phyloP scores from a whole-genome alignment of 2,329 filamentous ascomycete species.

The Curvularia lunata region DNA sequence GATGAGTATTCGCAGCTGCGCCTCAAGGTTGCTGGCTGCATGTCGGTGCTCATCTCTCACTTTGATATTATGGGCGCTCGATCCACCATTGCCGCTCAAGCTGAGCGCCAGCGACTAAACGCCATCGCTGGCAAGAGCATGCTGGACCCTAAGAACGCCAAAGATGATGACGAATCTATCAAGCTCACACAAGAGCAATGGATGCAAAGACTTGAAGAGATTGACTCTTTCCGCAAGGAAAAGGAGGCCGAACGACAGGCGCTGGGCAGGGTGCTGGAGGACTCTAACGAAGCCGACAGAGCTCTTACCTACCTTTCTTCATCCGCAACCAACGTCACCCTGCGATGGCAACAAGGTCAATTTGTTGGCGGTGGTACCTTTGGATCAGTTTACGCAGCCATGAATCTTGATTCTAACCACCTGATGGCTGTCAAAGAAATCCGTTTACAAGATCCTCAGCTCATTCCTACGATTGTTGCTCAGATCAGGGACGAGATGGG shows the following conservation, averaged over 20 bases:
- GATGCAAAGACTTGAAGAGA: slow-evolving; percentile 71
- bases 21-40: slow-evolving; percentile 91
- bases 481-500: slow-evolving; percentile 98
- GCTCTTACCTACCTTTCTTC: slow-evolving; percentile 93
- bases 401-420: slow-evolving; percentile 95
- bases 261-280: slow-evolving; percentile 88
- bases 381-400: slow-evolving; percentile 94
- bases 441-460: slow-evolving; percentile 90
- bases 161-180: slow-evolving; percentile 85
- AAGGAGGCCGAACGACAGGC: slow-evolving; percentile 85
- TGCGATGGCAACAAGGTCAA: slow-evolving; percentile 98
- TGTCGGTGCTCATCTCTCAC: slow-evolving; percentile 96
- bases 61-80: slow-evolving; percentile 99
- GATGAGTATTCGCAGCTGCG: slow-evolving; percentile 84
- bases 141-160: slow-evolving; percentile 74
- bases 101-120: slow-evolving; percentile 87
- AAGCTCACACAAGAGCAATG: slow-evolving; percentile 77
- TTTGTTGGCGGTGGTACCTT: slow-evolving; percentile 97
- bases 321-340: slow-evolving; percentile 90
- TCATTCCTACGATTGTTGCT: slow-evolving; percentile 90
- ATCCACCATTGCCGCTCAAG: slow-evolving; percentile 90
- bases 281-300: slow-evolving; percentile 92
- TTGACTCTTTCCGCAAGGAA: slow-evolving; percentile 79
- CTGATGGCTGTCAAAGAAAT: slow-evolving; percentile 99
- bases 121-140: slow-evolving; percentile 77